Evolutionary conservation across 805 yeast species (phyloP), one percentile per base, ranked within the genome.

Genomic region (Brettanomyces bruxellensis): DNA sequence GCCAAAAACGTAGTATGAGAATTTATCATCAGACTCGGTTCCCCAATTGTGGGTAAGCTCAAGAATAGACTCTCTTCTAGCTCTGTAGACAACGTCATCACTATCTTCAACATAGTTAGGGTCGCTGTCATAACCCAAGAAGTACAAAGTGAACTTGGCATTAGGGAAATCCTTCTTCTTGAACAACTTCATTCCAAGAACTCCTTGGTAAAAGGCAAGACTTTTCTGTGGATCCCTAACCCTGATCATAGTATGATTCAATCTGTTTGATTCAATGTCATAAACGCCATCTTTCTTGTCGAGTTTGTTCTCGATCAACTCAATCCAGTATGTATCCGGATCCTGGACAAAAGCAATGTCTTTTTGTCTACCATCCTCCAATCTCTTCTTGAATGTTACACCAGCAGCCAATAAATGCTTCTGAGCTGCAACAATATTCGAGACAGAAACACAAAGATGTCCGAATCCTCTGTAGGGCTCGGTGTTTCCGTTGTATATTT

Each of bases 11-110:
- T 89, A 95, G 65, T 91, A 93, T 44, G 72, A 67, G 68, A 88
- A 86, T 4, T 74, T 72, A 14, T 75, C 72, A 51, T 91, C 96
- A 22, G 68, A 58, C 62, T 93, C 99, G 23, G 97, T 87, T 23
- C 98, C 99, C 83, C 88, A 91, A 69, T 93, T 93, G 69, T 88
- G 91, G 41, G 98, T 91, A 60, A 93, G 73, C 67, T 93, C 99
- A 46, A 93, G 64, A 11, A 93, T 66, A 22, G 91, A 82, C 61
- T 86, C 88, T 49, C 80, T 68, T 44, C 54, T 44, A 5, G 73
- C 63, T 53, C 70, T 74, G 3, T 56, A 54, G 3, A 46, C 52
- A 34, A 47, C 56, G 4, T 60, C 53, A 47, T 71, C 66, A 39
- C 65, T 60, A 39, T 72, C 71, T 47, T 74, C 81, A 54, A 68